These are phyloP conservation scores for Cryptococcus sp. DNA, from an alignment of 1,284 basidiomycete genomes.

Conservation along the genomic window DNA sequence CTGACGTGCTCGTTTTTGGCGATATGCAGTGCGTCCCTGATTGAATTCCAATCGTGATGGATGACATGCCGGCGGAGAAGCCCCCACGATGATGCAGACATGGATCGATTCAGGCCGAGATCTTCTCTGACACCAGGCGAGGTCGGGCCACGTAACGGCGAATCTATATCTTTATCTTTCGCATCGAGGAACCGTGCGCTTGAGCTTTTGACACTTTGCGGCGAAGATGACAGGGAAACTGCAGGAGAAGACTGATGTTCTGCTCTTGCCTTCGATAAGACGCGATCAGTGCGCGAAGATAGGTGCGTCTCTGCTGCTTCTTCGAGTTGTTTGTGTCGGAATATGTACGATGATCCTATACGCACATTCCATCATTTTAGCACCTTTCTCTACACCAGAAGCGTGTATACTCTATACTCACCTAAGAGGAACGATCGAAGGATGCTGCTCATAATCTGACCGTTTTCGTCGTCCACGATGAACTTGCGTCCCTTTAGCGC, in stretches of 20 bases:
- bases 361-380: background rate
- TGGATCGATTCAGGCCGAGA: no score
- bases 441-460: slow-evolving; percentile 75
- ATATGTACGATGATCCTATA: slow-evolving; percentile 51
- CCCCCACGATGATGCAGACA: slow-evolving; percentile 19
- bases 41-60: slow-evolving; percentile 54
- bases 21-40: slow-evolving; percentile 64
- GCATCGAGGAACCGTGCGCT: background rate
- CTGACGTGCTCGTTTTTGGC: slow-evolving; percentile 74
- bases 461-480: slow-evolving; percentile 81
- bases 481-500: slow-evolving; percentile 68
- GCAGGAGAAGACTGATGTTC: slow-evolving; percentile 27
- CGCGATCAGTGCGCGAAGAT: slow-evolving; percentile 36
- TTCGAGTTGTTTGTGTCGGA: slow-evolving; percentile 50
- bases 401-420: slow-evolving; percentile 53
- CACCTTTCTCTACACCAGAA: background rate
- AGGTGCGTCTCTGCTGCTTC: slow-evolving; percentile 42
- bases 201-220: slow-evolving; percentile 9
- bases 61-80: slow-evolving; percentile 57
- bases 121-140: slow-evolving; percentile 3
- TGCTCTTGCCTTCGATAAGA: slow-evolving; percentile 34
- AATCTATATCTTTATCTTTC: background rate
- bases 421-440: slow-evolving; percentile 85
- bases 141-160: background rate
- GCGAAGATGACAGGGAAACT: slow-evolving; percentile 26